Conservation (phyloP, 192 early-diverging fungal genomes). For the Geosiphon pyriformis region DNA sequence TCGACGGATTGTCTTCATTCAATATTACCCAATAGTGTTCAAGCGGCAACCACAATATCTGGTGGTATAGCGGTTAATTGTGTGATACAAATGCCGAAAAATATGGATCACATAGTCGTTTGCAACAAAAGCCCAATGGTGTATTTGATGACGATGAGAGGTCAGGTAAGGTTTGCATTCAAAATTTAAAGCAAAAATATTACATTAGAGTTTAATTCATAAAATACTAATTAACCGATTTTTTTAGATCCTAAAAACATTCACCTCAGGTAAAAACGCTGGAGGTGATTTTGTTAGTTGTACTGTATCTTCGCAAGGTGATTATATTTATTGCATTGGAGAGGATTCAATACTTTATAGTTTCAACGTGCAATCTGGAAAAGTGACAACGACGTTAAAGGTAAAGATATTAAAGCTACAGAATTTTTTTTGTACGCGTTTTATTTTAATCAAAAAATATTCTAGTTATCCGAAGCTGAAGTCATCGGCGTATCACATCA, state of each 20-base stretch:
- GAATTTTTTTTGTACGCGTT: not conserved
- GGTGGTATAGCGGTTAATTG: slow-evolving; percentile 50
- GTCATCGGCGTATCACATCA: slow-evolving; percentile 76
- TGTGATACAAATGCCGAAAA: slow-evolving; percentile 59
- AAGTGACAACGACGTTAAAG: slow-evolving; percentile 39
- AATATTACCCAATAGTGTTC: slow-evolving; percentile 45
- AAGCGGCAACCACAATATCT: slow-evolving; percentile 48
- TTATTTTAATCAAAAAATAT: slow-evolving; percentile 17
- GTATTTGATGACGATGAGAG: slow-evolving; percentile 63
- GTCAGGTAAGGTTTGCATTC: slow-evolving; percentile 32
- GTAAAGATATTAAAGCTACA: slow-evolving; percentile 23
- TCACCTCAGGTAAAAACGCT: slow-evolving; percentile 43
- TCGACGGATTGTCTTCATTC: slow-evolving; percentile 62
- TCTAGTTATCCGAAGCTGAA: slow-evolving; percentile 56
- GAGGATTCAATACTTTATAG: slow-evolving; percentile 66
- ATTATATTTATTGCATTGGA: slow-evolving; percentile 72
- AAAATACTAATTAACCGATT: no score
- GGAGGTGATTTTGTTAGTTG: slow-evolving; percentile 50
- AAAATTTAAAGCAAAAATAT: slow-evolving; percentile 1
- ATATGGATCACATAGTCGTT: slow-evolving; percentile 63
- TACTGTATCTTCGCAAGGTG: slow-evolving; percentile 69
- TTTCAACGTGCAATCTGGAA: slow-evolving; percentile 62
- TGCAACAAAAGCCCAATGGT: slow-evolving; percentile 72
- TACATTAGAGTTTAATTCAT: slow-evolving; percentile 8
- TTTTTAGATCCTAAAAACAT: slow-evolving; percentile 35